These are phyloP conservation scores for Emmonsiellopsis sp. DNA, from an alignment of 2,329 filamentous ascomycete genomes.

Conservation along the genomic window DNA sequence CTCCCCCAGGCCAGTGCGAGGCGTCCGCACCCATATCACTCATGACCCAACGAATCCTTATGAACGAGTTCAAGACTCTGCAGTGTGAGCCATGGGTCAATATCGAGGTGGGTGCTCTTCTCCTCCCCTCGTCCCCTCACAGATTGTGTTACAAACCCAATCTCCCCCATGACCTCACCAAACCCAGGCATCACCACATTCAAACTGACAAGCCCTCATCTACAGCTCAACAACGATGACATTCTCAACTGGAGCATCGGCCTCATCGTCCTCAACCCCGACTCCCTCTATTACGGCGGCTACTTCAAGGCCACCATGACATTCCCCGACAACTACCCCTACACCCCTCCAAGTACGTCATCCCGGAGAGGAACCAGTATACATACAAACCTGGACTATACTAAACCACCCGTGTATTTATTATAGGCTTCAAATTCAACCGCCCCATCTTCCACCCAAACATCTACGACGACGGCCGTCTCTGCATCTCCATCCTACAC, in stretches of 20 bases:
- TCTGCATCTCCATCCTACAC: slow-evolving; percentile 97
- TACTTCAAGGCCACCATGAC: slow-evolving; percentile 87
- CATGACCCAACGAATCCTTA: slow-evolving; percentile 68
- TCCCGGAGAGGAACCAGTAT: background rate
- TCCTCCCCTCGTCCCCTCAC: background rate
- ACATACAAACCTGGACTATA: background rate
- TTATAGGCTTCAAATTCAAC: slow-evolving; percentile 68
- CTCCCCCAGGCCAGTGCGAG: background rate
- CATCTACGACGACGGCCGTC: slow-evolving; percentile 78
- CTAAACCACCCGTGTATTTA: background rate
- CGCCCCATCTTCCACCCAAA: slow-evolving; percentile 83
- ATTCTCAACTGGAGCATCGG: slow-evolving; percentile 81
- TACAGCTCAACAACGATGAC: slow-evolving; percentile 67
- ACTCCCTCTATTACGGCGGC: slow-evolving; percentile 84
- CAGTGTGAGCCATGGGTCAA: slow-evolving; percentile 89
- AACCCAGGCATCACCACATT: too few species aligned
- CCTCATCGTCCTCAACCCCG: slow-evolving; percentile 84
- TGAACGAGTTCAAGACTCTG: slow-evolving; percentile 77
- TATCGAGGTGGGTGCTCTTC: slow-evolving; percentile 56
- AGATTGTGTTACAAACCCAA: too few species aligned
- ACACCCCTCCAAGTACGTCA: slow-evolving; percentile 59
- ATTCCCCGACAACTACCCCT: slow-evolving; percentile 84
- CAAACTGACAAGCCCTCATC: background rate
- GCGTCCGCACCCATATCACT: slow-evolving; percentile 1
- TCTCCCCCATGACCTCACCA: background rate